phyloP scores from a whole-genome alignment of 768 basidiomycete species.

The Hortiboletus campestris region DNA sequence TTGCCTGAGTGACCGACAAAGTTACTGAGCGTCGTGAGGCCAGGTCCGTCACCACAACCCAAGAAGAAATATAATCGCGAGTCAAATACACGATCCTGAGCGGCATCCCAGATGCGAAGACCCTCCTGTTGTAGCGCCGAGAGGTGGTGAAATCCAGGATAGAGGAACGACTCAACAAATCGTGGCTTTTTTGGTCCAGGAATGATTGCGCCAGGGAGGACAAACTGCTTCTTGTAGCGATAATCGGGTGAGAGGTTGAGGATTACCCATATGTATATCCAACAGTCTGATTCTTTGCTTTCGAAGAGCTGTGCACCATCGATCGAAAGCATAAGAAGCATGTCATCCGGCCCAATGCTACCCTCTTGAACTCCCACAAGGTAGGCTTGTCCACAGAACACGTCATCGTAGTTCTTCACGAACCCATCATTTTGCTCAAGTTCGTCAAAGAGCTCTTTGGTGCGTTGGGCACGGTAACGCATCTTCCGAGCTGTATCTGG shows the following conservation, averaged over 20 bases:
- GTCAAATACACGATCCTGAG: too few species aligned
- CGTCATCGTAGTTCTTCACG: background rate
- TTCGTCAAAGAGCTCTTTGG: background rate
- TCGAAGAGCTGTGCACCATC: conserved; percentile 41
- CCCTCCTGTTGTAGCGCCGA: conserved; percentile 19
- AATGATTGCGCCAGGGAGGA: background rate
- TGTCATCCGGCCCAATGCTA: background rate
- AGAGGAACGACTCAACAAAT: conserved; percentile 27
- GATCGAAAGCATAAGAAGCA: background rate
- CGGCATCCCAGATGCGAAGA: conserved; percentile 22
- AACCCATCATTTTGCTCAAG: background rate
- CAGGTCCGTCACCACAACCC: background rate
- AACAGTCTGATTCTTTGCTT: conserved; percentile 10
- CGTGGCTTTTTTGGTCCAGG: conserved; percentile 37
- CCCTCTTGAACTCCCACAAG: background rate
- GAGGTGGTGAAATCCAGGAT: conserved; percentile 12
- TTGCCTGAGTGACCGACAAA: background rate
- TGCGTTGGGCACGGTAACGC: background rate
- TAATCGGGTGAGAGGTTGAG: conserved; percentile 4
- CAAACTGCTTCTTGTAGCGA: background rate
- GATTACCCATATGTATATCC: conserved; percentile 40
- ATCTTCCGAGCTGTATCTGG: background rate
- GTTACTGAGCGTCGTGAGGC: background rate
- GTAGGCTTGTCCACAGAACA: background rate
- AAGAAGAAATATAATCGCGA: background rate